phyloP scores from a whole-genome alignment of 768 basidiomycete genomes.

The Amanita exitialis region DNA sequence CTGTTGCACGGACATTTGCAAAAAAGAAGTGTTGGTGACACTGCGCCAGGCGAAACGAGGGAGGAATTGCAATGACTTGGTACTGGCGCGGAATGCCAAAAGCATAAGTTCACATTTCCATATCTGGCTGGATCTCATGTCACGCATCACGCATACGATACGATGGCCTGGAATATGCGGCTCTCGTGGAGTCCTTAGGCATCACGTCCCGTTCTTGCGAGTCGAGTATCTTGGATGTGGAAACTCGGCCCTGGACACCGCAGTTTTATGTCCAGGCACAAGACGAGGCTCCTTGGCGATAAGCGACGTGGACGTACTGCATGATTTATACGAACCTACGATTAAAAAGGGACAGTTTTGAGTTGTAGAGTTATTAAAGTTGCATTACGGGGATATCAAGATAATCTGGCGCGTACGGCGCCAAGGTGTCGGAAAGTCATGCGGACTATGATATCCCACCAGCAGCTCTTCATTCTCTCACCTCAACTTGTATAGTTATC shows the following conservation, averaged over 20 bases:
- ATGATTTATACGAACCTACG: neutral
- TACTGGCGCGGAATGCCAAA: neutral
- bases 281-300: no score
- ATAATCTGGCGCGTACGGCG: neutral
- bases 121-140: neutral
- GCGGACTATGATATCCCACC: neutral
- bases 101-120: neutral
- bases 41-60: neutral
- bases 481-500: neutral
- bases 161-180: no score
- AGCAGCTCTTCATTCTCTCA: neutral
- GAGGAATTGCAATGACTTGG: neutral
- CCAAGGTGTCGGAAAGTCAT: neutral
- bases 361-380: constrained; percentile 6
- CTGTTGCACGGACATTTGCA: constrained; percentile 48
- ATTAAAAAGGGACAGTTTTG: neutral
- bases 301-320: no score
- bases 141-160: neutral
- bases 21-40: neutral
- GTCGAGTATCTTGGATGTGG: no score
- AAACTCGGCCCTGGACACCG: no score
- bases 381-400: neutral
- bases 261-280: no score
- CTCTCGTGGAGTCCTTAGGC: no score
- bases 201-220: no score